Evolutionary conservation across 768 basidiomycete genomes (phyloP).

Genomic region (Tricholoma flavovirens): DNA sequence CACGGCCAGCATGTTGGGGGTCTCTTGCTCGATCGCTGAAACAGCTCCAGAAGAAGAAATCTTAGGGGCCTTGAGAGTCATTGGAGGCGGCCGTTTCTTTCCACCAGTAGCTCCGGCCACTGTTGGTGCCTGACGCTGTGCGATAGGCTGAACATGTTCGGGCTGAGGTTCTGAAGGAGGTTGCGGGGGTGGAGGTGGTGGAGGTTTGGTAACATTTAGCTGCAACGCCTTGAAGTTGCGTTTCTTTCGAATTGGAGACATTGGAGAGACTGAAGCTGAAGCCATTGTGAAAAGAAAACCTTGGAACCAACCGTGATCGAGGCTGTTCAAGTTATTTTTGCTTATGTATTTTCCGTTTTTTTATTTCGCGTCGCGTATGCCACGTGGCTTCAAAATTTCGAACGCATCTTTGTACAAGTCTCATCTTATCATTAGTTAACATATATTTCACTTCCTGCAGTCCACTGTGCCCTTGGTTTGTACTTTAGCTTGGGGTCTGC

Average conservation of each 20-base stretch:
- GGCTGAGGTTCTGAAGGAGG: constrained; percentile 26
- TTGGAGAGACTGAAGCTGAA: constrained; percentile 3
- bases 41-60: constrained; percentile 38
- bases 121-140: constrained; percentile 43
- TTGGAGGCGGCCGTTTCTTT: constrained; percentile 79
- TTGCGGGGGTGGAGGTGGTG: constrained; percentile 31
- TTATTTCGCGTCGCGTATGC: constrained; percentile 10
- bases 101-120: constrained; percentile 38
- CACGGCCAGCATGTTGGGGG: constrained; percentile 37
- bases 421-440: constrained; percentile 24
- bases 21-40: constrained; percentile 37
- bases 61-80: constrained; percentile 73
- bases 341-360: constrained; percentile 4
- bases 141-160: constrained; percentile 25
- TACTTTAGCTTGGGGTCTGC: constrained; percentile 43
- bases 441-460: constrained; percentile 41
- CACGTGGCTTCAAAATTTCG: constrained; percentile 10
- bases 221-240: constrained; percentile 86
- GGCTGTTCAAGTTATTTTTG: not conserved
- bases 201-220: constrained; percentile 51
- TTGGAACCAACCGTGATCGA: constrained; percentile 1
- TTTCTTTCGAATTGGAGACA: constrained; percentile 73
- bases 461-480: constrained; percentile 51
- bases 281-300: constrained; percentile 7
- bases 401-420: too few species aligned